These are phyloP conservation scores for Picea engelmannii DNA, from an alignment of 83 land plant species.

Conservation along the genomic window DNA sequence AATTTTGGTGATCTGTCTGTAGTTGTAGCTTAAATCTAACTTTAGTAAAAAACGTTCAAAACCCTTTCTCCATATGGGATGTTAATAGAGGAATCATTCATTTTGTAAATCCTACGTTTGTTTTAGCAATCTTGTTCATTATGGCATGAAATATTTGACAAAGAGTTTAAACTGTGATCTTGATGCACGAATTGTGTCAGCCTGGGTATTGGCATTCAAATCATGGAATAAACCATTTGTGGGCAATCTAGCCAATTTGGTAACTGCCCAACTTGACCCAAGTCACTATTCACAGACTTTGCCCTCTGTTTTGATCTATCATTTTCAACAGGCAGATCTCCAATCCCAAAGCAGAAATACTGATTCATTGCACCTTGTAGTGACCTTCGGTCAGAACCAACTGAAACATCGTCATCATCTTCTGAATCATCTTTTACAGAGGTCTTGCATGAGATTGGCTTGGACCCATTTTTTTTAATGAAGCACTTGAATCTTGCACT, in stretches of 20 bases:
- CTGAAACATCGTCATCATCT: conserved; percentile 2
- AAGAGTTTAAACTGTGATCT: neutral
- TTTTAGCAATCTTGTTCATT: too few species aligned
- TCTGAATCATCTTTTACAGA: conserved; percentile 7
- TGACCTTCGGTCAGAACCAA: conserved; percentile 17
- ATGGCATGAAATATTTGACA: too few species aligned
- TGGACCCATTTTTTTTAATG: conserved; percentile 20
- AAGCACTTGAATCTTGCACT: conserved; percentile 25
- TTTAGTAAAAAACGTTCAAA: too few species aligned
- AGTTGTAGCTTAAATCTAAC: too few species aligned
- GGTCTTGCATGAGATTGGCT: conserved; percentile 25
- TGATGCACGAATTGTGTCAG: neutral
- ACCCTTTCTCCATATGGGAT: too few species aligned
- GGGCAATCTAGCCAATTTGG: neutral
- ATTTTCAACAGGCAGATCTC: conserved; percentile 41
- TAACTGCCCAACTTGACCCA: neutral
- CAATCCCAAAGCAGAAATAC: conserved; percentile 68
- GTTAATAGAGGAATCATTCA: too few species aligned
- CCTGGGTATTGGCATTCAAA: neutral
- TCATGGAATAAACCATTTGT: neutral
- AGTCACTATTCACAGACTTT: neutral
- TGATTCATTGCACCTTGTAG: conserved; percentile 43
- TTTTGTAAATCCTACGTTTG: too few species aligned
- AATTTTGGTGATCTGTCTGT: too few species aligned
- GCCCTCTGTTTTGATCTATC: neutral